Evolutionary conservation across 495 filamentous ascomycete species (phyloP).

Genomic region (Lasiosphaeria miniovina): DNA sequence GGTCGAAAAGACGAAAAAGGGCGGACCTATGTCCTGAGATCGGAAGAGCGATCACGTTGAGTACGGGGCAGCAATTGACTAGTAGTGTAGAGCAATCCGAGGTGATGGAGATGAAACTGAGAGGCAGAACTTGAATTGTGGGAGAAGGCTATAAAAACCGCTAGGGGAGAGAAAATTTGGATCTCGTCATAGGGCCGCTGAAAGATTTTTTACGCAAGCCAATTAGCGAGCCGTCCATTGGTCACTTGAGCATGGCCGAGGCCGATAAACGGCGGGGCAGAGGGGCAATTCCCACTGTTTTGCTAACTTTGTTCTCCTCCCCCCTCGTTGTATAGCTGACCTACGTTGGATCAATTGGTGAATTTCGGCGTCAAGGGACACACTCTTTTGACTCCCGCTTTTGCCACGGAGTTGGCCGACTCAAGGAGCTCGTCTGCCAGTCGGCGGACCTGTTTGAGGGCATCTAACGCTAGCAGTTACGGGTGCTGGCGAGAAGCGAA

Average conservation of each 20-base stretch:
- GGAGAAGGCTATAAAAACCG: constrained; percentile 1
- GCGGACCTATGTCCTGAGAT: constrained; percentile 15
- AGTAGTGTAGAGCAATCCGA: constrained; percentile 1
- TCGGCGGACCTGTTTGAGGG: too few relatives aligned
- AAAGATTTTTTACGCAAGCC: constrained; percentile 11
- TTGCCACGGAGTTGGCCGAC: too few relatives aligned
- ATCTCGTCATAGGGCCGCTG: constrained; percentile 16
- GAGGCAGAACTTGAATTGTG: constrained; percentile 14
- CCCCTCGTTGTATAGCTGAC: too few relatives aligned
- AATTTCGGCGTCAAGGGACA: too few relatives aligned
- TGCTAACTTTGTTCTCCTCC: too few relatives aligned
- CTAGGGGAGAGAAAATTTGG: constrained; percentile 11
- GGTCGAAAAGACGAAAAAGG: constrained; percentile 18
- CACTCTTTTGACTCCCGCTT: too few relatives aligned
- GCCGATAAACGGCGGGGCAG: constrained; percentile 11
- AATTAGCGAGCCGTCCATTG: constrained; percentile 15
- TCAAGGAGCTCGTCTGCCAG: too few relatives aligned
- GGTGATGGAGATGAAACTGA: constrained; percentile 17
- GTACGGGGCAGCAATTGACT: neutral
- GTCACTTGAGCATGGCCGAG: neutral
- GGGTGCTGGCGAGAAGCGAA: too few relatives aligned
- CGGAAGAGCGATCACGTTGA: neutral
- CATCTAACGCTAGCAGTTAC: too few relatives aligned
- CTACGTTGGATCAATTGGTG: too few relatives aligned
- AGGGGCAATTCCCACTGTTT: neutral